These are phyloP conservation scores for Chalciporus sp. DNA, from an alignment of 1,284 basidiomycete species.

Conservation along the genomic window DNA sequence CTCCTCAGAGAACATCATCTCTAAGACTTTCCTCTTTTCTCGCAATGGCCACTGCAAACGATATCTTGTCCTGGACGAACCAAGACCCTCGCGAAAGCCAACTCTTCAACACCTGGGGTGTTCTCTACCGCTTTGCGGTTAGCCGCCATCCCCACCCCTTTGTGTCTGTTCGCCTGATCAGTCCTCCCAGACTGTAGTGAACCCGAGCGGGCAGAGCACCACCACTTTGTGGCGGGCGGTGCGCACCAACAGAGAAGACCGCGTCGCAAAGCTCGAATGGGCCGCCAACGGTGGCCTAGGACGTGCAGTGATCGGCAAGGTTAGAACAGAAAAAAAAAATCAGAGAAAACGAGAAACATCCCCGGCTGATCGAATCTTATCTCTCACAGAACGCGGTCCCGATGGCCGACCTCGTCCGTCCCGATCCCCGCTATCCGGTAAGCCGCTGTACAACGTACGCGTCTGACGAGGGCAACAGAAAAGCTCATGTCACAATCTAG, in stretches of 20 bases:
- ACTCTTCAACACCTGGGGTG: constrained; percentile 78
- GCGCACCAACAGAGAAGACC: constrained; percentile 79
- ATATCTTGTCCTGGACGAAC: constrained; percentile 82
- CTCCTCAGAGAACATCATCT: constrained; percentile 31
- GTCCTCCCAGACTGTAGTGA: constrained; percentile 58
- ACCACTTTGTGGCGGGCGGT: constrained; percentile 78
- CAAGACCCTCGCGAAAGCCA: constrained; percentile 80
- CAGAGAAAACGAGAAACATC: constrained; percentile 1
- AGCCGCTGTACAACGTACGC: constrained; percentile 29
- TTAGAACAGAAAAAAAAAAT: constrained; percentile 33
- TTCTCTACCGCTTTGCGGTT: constrained; percentile 81
- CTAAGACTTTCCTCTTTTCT: constrained; percentile 16
- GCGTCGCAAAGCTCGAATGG: constrained; percentile 85
- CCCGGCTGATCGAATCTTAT: constrained; percentile 23
- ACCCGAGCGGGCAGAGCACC: constrained; percentile 61
- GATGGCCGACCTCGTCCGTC: constrained; percentile 77
- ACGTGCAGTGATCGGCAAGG: constrained; percentile 81
- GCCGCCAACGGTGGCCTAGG: constrained; percentile 75
- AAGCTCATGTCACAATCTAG: constrained; percentile 39
- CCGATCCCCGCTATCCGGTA: constrained; percentile 61
- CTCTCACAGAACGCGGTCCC: constrained; percentile 63
- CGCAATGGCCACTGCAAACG: constrained; percentile 58
- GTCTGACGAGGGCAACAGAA: constrained; percentile 7
- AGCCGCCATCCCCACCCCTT: constrained; percentile 23
- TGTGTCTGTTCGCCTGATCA: constrained; percentile 23